Conservation (phyloP, 108 stramenopile species). For the Nitzschia palea region DNA sequence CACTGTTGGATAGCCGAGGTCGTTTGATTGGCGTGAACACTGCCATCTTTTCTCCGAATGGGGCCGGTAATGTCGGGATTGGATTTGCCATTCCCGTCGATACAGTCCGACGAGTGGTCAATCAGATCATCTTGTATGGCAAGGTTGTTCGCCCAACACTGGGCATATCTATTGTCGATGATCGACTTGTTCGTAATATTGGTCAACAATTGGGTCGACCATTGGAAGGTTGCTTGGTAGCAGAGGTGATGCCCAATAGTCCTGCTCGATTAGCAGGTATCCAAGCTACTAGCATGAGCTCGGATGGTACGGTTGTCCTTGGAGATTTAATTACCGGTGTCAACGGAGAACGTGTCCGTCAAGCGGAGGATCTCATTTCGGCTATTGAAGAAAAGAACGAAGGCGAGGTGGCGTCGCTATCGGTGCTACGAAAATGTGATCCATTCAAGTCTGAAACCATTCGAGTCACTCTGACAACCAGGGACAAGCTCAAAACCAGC, state of each 20-base stretch:
- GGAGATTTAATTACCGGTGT: slow-evolving; percentile 67
- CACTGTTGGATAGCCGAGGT: slow-evolving; percentile 63
- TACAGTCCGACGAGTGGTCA: slow-evolving; percentile 73
- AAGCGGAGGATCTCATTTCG: slow-evolving; percentile 66
- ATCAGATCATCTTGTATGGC: slow-evolving; percentile 76
- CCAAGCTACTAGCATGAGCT: slow-evolving; percentile 31
- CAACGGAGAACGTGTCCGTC: slow-evolving; percentile 51
- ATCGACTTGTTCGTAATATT: slow-evolving; percentile 48
- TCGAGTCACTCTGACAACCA: slow-evolving; percentile 8
- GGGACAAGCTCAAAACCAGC: slow-evolving; percentile 1
- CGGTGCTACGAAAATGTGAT: slow-evolving; percentile 39
- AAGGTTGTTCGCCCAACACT: slow-evolving; percentile 77
- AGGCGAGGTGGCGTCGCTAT: slow-evolving; percentile 71
- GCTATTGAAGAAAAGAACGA: slow-evolving; percentile 73
- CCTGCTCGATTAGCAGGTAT: slow-evolving; percentile 55
- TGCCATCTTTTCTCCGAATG: slow-evolving; percentile 72
- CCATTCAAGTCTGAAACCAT: slow-evolving; percentile 7
- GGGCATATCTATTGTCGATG: slow-evolving; percentile 75
- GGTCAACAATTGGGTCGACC: slow-evolving; percentile 47
- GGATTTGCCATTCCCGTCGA: slow-evolving; percentile 90
- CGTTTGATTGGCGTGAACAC: slow-evolving; percentile 85
- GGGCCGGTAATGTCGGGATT: slow-evolving; percentile 64
- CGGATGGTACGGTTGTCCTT: slow-evolving; percentile 51
- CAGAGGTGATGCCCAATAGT: slow-evolving; percentile 46
- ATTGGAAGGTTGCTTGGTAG: slow-evolving; percentile 64